Conservation (phyloP, 1,284 basidiomycete genomes). For the Ustilago xerochloae region DNA sequence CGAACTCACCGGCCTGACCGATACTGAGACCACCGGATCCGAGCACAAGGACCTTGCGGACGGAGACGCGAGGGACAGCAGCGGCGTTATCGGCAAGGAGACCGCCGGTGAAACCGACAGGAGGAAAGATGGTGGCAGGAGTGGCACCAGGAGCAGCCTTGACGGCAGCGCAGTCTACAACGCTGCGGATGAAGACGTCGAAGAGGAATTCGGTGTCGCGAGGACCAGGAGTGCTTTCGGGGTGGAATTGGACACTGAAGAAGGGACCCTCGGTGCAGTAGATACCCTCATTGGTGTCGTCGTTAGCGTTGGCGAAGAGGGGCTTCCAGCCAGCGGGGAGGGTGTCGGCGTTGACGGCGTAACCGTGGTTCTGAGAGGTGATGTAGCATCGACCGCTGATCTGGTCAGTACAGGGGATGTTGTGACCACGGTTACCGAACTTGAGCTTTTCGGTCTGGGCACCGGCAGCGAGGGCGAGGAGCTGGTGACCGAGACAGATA, state of each 20-base stretch:
- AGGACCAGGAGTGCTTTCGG: constrained; percentile 97
- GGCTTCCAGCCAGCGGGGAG: constrained; percentile 90
- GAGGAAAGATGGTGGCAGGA: constrained; percentile 65
- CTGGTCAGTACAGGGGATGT: constrained; percentile 95
- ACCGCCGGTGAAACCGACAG: constrained; percentile 88
- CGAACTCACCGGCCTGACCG: constrained; percentile 98
- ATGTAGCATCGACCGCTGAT: constrained; percentile 97
- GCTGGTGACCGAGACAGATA: constrained; percentile 98
- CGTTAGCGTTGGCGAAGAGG: constrained; percentile 96
- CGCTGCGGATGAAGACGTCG: constrained; percentile 93
- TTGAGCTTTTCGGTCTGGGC: constrained; percentile 98
- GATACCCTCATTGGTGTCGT: constrained; percentile 96
- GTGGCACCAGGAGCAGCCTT: constrained; percentile 60
- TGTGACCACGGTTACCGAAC: constrained; percentile 98
- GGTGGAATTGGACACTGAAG: constrained; percentile 99
- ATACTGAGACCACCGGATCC: constrained; percentile 98
- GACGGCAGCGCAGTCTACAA: constrained; percentile 81
- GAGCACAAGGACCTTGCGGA: constrained; percentile 93
- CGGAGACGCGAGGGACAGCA: constrained; percentile 78
- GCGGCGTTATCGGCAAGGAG: constrained; percentile 83
- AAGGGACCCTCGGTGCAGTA: constrained; percentile 82
- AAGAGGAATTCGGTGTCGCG: constrained; percentile 99
- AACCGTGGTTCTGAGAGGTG: constrained; percentile 99
- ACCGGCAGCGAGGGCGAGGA: constrained; percentile 93
- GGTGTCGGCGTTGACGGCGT: constrained; percentile 85